Conservation (phyloP, 257 asterid genomes). For the Linaria vulgaris region DNA sequence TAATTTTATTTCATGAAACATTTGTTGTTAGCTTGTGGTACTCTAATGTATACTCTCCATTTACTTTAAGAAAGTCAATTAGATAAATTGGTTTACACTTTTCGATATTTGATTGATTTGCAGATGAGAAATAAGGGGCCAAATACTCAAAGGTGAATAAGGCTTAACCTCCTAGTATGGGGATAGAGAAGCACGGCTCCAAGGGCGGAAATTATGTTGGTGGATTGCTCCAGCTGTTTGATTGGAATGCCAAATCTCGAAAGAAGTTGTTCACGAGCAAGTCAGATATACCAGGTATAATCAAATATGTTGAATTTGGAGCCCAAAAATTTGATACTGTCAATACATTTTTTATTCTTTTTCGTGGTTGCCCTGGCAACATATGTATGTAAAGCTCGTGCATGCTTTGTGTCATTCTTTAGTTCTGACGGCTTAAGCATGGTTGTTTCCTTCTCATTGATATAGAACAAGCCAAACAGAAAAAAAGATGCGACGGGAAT, state of each 20-base stretch:
- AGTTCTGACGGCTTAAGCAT: conserved; percentile 1
- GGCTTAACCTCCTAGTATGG: conserved; percentile 41
- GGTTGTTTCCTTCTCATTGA: conserved; percentile 19
- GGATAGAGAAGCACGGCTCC: conserved; percentile 63
- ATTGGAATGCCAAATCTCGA: conserved; percentile 88
- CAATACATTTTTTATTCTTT: neutral
- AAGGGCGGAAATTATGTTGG: conserved; percentile 77
- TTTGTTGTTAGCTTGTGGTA: neutral
- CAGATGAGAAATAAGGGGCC: conserved; percentile 30
- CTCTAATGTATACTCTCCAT: too few species aligned
- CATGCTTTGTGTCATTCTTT: neutral
- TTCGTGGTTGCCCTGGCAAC: neutral
- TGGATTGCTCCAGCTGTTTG: conserved; percentile 84
- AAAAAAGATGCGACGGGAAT: conserved; percentile 68
- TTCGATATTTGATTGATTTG: conserved; percentile 21
- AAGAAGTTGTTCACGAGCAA: conserved; percentile 80
- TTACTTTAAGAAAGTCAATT: neutral
- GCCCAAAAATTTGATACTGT: neutral
- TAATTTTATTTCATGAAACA: conserved; percentile 16
- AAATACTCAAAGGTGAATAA: conserved; percentile 14
- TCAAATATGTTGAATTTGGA: neutral
- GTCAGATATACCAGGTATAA: conserved; percentile 62
- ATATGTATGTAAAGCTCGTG: neutral
- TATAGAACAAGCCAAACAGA: conserved; percentile 80
- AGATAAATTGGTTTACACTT: neutral